Evolutionary conservation across 2,329 filamentous ascomycete species (phyloP), one percentile per base, ranked within the genome.

Genomic region (Xylogone sp.): DNA sequence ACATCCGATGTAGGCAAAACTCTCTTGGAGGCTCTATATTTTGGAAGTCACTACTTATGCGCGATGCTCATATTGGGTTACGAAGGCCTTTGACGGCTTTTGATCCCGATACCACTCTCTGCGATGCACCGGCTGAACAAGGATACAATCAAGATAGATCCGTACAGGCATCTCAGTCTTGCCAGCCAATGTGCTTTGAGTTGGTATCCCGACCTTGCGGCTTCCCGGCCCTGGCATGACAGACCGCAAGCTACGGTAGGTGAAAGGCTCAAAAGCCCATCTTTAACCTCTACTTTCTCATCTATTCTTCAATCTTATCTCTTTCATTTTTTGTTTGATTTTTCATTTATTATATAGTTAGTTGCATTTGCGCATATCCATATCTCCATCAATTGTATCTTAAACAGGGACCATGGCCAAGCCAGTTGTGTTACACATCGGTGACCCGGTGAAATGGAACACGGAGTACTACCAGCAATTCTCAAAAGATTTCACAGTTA

Each of bases 401-500:
- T 5, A 39, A 5, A 39, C n/a, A 16, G 34, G 27, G 22, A 42
- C 20, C 18, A 21, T 7, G 16, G 16, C 16, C 3, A 67, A 62
- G 31, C 62, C 60, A 2, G 61, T 63, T 22, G 59, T 67, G 19
- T 55, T 67, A 7, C 64, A 67, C 24, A 66, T 67, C 43, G 65
- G 65, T 3, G 63, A 67, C 46, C 62, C 64, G 3, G 59, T 67
- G 2, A 62, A 62, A 53, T 67, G 62, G 62, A 65, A 67, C 43
- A 55, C 55, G 9, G 53, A 53, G 2, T 52, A 60, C 24, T 66
- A 62, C 46, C 50, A 53, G 5, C 49, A 56, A 12, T 82, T 75
- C 59, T 71, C 78, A 13, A 39, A 58, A 29, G 58, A 64, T n/a
- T 66, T 64, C 42, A 62, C 54, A 1, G 68, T 84, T 21, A 62